Percentiles rank a stretch among this genome's conserved stretches.
These are phyloP conservation scores for Berkeleyomyces rouxiae DNA, from an alignment of 2,329 filamentous ascomycete species.

Conservation along the genomic window DNA sequence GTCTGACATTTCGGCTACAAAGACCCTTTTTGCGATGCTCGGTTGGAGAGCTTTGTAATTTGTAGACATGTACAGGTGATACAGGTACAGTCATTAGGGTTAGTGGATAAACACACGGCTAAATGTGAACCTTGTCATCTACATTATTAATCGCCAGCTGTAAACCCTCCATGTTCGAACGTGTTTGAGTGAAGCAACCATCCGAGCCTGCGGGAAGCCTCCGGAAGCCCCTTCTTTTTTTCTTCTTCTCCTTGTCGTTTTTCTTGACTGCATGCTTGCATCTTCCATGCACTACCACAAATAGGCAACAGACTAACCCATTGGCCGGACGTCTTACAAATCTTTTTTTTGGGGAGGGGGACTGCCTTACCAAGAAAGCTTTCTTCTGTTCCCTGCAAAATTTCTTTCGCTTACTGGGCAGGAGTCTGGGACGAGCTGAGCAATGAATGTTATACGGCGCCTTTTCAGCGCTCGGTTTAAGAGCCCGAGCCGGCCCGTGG, in stretches of 20 bases:
- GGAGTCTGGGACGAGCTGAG: background rate
- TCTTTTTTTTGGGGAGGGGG: no score
- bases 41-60: background rate
- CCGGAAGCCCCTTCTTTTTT: no score
- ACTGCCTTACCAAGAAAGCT: background rate
- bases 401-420: background rate
- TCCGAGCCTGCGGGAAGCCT: no score
- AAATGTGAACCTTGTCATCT: background rate
- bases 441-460: background rate
- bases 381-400: background rate
- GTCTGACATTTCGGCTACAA: background rate
- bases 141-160: background rate
- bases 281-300: no score
- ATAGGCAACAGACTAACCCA: no score
- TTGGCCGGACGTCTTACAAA: no score
- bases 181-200: no score
- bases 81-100: background rate
- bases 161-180: background rate
- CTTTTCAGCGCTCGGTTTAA: background rate
- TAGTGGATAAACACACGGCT: background rate
- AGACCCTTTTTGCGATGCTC: background rate
- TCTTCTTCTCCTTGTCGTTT: no score
- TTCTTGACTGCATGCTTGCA: no score
- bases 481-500: background rate
- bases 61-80: no score